Evolutionary conservation across 2,329 filamentous ascomycete species (phyloP).

Genomic region (Didymosphaeria variabile): DNA sequence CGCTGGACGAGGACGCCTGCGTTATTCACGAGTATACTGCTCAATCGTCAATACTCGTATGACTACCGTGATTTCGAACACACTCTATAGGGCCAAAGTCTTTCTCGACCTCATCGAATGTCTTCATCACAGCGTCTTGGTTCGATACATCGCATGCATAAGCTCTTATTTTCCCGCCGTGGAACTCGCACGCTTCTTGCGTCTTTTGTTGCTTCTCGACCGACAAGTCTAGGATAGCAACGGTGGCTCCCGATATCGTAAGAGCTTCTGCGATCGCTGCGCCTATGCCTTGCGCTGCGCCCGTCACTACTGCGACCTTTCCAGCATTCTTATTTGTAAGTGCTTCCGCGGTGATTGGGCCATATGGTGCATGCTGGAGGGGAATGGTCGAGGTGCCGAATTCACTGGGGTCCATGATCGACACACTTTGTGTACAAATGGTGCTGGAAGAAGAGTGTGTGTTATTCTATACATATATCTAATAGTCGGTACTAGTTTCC

Average conservation of each 20-base stretch:
- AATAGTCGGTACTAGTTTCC: not conserved
- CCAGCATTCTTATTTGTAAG: conserved; percentile 30
- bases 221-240: conserved; percentile 39
- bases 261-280: conserved; percentile 39
- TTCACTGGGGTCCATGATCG: conserved; percentile 33
- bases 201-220: conserved; percentile 29
- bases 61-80: not conserved
- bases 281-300: conserved; percentile 40
- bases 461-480: not conserved
- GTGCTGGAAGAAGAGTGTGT: not conserved
- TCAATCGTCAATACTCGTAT: not conserved
- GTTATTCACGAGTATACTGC: conserved; percentile 39
- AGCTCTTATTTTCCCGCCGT: conserved; percentile 30
- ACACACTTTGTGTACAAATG: not conserved
- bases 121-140: conserved; percentile 20
- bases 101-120: conserved; percentile 29
- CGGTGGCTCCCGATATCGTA: conserved; percentile 35
- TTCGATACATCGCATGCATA: conserved; percentile 38
- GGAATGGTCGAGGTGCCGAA: conserved; percentile 32
- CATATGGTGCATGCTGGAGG: conserved; percentile 31
- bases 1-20: conserved; percentile 39
- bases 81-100: conserved; percentile 35
- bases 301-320: conserved; percentile 40
- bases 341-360: conserved; percentile 24
- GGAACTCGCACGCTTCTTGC: conserved; percentile 31